phyloP scores from a whole-genome alignment of 139 green algal species.

The Penium margaritaceum region DNA sequence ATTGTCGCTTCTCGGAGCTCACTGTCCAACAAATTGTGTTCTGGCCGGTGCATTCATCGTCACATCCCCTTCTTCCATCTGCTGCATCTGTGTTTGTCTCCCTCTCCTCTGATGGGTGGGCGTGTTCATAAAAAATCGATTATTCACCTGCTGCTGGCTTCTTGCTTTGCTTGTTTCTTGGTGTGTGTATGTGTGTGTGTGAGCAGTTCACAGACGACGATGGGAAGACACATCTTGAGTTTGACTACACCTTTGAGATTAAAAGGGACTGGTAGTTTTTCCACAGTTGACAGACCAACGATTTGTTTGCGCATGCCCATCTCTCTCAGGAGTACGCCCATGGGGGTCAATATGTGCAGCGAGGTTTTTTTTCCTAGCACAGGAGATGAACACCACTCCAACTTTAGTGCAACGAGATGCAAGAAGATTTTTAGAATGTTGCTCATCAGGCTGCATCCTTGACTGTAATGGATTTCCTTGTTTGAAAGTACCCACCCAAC shows the following conservation, averaged over 20 bases:
- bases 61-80: neutral
- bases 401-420: no score
- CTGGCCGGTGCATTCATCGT: neutral
- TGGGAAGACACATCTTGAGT: slow-evolving; percentile 24
- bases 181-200: neutral
- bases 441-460: no score
- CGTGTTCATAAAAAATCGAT: slow-evolving; percentile 1
- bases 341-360: no score
- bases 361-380: no score
- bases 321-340: no score
- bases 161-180: neutral
- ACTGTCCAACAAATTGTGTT: neutral
- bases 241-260: slow-evolving; percentile 29
- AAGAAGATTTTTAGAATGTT: no score
- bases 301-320: no score
- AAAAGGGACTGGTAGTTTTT: slow-evolving; percentile 38
- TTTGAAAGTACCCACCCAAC: no score
- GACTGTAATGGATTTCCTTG: no score
- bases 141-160: neutral
- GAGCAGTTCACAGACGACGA: slow-evolving; percentile 34
- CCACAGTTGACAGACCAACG: no score
- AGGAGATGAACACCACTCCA: no score
- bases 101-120: neutral
- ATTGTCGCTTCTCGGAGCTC: no score
- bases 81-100: neutral